Conservation (phyloP, 768 basidiomycete genomes). For the Suillus spraguei region DNA sequence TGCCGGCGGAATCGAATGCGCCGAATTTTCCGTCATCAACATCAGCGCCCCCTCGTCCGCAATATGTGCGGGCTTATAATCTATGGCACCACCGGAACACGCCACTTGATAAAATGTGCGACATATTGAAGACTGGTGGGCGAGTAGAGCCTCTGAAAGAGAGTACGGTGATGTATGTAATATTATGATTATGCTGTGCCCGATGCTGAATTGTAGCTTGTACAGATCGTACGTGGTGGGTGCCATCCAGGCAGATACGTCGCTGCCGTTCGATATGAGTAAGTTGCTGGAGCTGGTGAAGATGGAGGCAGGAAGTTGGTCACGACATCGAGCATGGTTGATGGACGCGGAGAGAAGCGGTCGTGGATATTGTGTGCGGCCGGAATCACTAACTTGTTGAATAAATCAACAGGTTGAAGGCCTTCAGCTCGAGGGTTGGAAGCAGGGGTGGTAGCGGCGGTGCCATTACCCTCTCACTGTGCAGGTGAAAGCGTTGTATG, state of each 20-base stretch:
- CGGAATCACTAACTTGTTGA: not conserved
- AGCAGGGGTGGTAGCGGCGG: not conserved
- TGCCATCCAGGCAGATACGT: constrained; percentile 41
- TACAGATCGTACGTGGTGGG: constrained; percentile 45
- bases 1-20: no score
- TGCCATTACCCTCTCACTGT: not conserved
- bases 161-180: constrained; percentile 49
- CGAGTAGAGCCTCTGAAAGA: constrained; percentile 44
- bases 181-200: not conserved
- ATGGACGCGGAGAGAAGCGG: constrained; percentile 12
- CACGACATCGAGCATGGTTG: constrained; percentile 42
- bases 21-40: not conserved
- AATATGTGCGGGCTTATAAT: constrained; percentile 46
- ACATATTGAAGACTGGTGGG: constrained; percentile 32
- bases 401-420: not conserved
- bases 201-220: not conserved
- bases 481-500: not conserved
- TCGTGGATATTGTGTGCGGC: not conserved
- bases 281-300: constrained; percentile 39
- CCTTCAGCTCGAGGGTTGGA: not conserved
- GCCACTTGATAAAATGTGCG: constrained; percentile 42
- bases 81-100: constrained; percentile 42
- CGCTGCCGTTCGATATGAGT: constrained; percentile 38
- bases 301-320: constrained; percentile 45
- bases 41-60: constrained; percentile 34